Evolutionary conservation across 2,329 filamentous ascomycete species (phyloP), one percentile per base, ranked within the genome.

Genomic region (Colletotrichum incanum): DNA sequence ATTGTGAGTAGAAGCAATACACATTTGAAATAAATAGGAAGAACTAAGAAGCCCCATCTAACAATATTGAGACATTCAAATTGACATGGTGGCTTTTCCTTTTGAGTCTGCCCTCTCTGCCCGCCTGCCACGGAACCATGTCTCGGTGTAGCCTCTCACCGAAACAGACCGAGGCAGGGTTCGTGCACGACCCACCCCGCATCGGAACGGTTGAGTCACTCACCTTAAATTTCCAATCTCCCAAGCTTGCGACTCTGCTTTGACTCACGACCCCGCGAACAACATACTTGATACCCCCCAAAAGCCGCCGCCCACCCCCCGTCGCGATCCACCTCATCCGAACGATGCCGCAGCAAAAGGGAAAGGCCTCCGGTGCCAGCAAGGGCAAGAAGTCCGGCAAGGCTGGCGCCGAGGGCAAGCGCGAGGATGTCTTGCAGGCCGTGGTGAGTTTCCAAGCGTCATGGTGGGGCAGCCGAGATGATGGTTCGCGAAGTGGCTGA

Each of bases 401-500:
- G 76, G 75, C 83, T 65, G 84, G 84, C 75, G 82, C 86, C 58
- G 88, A 91, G 77, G 83, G 80, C 78, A 90, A 90, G 79, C 83
- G 85, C 76, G 89, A 91, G 76, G 88, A 90, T 79, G 85, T 87
- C 73, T 82, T 91, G 67, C 88, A 91, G 81, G 87, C 87, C 39
- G 87, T 89, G 74, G 86, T 88, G 80, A 74, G 86, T 85, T 28
- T 39, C 60, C 34, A 49, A 61, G 60, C 65, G 67, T 60, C 55
- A 76, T 78, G 74, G 76, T 78, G 77, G 78, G 78, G 76, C 77
- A 78, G 65, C 26, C 50, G 49, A 43, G 45, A 54, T 65, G 55
- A 71, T 56, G 67, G 54, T 60, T 62, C 37, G 61, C 59, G 54
- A 63, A 41, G 12, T 64, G n/a, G 58, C 69, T 72, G 43, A 72